Evolutionary conservation across 768 basidiomycete species (phyloP).

Genomic region (Russula abietina): DNA sequence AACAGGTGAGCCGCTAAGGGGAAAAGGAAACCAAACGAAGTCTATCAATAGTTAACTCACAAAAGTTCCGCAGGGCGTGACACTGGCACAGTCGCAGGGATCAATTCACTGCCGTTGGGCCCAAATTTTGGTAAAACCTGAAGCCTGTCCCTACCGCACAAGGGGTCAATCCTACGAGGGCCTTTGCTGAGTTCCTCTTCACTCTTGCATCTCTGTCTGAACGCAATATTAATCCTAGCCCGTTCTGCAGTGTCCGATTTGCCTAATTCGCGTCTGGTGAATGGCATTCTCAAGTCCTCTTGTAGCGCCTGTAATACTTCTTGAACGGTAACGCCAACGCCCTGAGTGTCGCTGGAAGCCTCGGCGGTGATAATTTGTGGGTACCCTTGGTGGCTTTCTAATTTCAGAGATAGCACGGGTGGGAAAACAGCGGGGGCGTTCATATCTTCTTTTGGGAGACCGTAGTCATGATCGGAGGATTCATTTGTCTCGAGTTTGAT

Average conservation of each 20-base stretch:
- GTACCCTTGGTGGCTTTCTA: no score
- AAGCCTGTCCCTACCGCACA: neutral
- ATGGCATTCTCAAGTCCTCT: neutral
- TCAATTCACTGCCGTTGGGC: neutral
- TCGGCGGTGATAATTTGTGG: no score
- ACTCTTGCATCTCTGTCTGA: neutral
- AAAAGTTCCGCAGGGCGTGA: neutral
- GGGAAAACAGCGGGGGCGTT: no score
- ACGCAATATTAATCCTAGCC: neutral
- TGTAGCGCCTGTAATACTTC: neutral
- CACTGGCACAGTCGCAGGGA: neutral
- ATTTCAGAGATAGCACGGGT: no score
- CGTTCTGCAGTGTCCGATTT: neutral
- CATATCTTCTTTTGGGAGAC: no score
- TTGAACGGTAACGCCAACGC: neutral
- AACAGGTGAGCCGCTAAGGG: neutral
- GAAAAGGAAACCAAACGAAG: neutral
- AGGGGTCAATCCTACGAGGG: neutral
- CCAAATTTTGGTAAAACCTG: neutral
- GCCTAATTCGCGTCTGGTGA: neutral
- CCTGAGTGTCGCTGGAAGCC: no score
- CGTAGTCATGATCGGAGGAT: no score
- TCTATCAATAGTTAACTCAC: neutral
- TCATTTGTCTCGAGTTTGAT: no score
- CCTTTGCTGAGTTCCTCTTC: no score